phyloP scores from a whole-genome alignment of 1,284 basidiomycete species.

The Ustilago curta region DNA sequence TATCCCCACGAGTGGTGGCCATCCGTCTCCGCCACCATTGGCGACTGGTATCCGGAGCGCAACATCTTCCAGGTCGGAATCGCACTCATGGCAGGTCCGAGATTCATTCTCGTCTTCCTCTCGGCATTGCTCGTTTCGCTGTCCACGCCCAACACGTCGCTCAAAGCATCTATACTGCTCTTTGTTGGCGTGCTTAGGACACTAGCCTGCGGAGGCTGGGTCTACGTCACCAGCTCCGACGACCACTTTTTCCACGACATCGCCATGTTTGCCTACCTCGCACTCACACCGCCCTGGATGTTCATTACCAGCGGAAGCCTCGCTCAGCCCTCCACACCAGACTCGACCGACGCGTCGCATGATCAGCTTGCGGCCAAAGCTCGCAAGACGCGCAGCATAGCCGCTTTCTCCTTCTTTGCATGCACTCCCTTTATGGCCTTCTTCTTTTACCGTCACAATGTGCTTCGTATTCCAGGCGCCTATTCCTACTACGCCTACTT shows the following conservation, averaged over 20 bases:
- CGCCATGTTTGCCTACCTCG: constrained; percentile 79
- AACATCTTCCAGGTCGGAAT: constrained; percentile 91
- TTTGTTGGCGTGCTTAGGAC: constrained; percentile 80
- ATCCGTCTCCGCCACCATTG: constrained; percentile 86
- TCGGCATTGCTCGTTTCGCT: constrained; percentile 72
- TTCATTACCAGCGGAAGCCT: constrained; percentile 60
- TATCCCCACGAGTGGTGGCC: constrained; percentile 94
- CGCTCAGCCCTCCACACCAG: constrained; percentile 19
- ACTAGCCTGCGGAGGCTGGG: constrained; percentile 89
- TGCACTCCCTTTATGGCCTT: constrained; percentile 65
- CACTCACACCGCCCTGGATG: constrained; percentile 78
- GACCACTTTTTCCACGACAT: constrained; percentile 86
- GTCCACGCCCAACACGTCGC: constrained; percentile 31
- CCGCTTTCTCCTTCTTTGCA: constrained; percentile 56
- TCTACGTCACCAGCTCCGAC: constrained; percentile 85
- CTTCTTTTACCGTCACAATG: constrained; percentile 64
- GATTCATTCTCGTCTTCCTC: constrained; percentile 80
- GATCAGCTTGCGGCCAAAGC: constrained; percentile 48
- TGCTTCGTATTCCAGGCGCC: constrained; percentile 58
- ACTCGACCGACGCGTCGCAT: background rate
- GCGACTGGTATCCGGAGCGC: constrained; percentile 90
- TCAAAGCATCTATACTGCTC: constrained; percentile 71
- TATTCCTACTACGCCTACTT: constrained; percentile 65
- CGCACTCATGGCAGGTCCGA: constrained; percentile 78
- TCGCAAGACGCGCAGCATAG: constrained; percentile 45